Evolutionary conservation across 352 stramenopile genomes (phyloP).

Genomic region (Pythium insidiosum): DNA sequence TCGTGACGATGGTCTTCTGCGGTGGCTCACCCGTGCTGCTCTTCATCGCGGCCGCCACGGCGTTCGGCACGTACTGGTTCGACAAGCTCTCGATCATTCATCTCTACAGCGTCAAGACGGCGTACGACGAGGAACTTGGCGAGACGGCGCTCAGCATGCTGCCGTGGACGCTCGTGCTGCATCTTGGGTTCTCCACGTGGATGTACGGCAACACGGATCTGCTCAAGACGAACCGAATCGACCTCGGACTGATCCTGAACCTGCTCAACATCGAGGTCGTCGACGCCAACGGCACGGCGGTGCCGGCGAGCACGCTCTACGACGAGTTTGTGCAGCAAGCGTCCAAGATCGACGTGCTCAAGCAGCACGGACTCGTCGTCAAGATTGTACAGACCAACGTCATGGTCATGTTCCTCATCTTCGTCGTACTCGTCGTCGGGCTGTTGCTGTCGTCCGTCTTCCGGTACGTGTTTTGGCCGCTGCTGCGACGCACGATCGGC

Average conservation of each 20-base stretch:
- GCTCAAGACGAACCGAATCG: constrained; percentile 42
- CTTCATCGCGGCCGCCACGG: constrained; percentile 61
- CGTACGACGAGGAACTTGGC: constrained; percentile 73
- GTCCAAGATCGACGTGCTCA: constrained; percentile 34
- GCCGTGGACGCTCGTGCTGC: constrained; percentile 61
- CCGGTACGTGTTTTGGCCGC: constrained; percentile 33
- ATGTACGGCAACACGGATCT: constrained; percentile 77
- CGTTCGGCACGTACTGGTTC: constrained; percentile 60
- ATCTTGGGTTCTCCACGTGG: constrained; percentile 73
- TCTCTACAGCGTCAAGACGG: constrained; percentile 69
- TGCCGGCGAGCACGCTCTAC: constrained; percentile 28
- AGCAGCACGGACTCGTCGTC: constrained; percentile 46
- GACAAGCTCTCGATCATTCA: constrained; percentile 77
- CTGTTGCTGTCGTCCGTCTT: constrained; percentile 58
- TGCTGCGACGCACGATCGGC: constrained; percentile 33
- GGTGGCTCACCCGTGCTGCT: constrained; percentile 72
- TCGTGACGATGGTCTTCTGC: constrained; percentile 79
- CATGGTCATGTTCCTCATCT: constrained; percentile 68
- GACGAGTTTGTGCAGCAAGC: constrained; percentile 30
- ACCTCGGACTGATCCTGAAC: constrained; percentile 31
- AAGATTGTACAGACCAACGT: constrained; percentile 68
- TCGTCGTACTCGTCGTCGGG: constrained; percentile 32
- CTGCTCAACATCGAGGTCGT: constrained; percentile 22
- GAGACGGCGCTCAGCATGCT: constrained; percentile 44
- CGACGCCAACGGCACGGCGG: constrained; percentile 15